Evolutionary conservation across 2,329 filamentous ascomycete species (phyloP).

Genomic region (Verticillium isaacii): DNA sequence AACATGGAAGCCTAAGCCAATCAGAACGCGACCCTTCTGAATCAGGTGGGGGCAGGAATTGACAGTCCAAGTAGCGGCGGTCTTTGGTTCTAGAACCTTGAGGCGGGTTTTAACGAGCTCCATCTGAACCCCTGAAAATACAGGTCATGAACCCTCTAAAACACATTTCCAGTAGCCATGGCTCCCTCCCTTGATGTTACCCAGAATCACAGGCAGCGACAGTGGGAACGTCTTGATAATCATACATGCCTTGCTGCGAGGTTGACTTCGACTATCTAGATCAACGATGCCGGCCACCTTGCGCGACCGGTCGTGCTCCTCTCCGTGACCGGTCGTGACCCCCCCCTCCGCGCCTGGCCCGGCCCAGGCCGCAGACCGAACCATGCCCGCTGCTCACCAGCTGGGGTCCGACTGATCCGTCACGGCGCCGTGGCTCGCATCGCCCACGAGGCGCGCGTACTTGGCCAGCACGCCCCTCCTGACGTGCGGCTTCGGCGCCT

Average conservation of each 20-base stretch:
- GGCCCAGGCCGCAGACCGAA: too few species aligned
- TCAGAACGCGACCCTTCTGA: not conserved
- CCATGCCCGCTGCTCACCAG: slow-evolving; percentile 9
- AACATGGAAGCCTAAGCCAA: not conserved
- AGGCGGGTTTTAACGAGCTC: not conserved
- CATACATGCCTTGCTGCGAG: too few species aligned
- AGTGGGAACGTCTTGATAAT: too few species aligned
- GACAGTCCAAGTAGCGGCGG: not conserved
- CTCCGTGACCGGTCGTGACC: too few species aligned
- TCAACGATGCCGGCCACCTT: not conserved
- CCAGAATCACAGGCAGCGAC: too few species aligned
- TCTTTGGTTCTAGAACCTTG: not conserved
- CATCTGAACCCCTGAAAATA: too few species aligned
- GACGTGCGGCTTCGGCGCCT: slow-evolving; percentile 64
- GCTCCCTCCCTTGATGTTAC: too few species aligned
- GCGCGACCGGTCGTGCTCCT: too few species aligned
- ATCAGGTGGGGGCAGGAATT: not conserved
- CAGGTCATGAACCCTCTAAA: too few species aligned
- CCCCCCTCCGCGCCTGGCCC: too few species aligned
- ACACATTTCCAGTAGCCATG: too few species aligned
- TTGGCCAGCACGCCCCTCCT: slow-evolving; percentile 84
- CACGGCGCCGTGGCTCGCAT: slow-evolving; percentile 87
- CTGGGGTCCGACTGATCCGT: slow-evolving; percentile 54
- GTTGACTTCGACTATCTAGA: not conserved
- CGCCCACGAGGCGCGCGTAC: slow-evolving; percentile 81